These are phyloP conservation scores for Diaporthe sp. DNA, from an alignment of 2,329 filamentous ascomycete species.

Conservation along the genomic window DNA sequence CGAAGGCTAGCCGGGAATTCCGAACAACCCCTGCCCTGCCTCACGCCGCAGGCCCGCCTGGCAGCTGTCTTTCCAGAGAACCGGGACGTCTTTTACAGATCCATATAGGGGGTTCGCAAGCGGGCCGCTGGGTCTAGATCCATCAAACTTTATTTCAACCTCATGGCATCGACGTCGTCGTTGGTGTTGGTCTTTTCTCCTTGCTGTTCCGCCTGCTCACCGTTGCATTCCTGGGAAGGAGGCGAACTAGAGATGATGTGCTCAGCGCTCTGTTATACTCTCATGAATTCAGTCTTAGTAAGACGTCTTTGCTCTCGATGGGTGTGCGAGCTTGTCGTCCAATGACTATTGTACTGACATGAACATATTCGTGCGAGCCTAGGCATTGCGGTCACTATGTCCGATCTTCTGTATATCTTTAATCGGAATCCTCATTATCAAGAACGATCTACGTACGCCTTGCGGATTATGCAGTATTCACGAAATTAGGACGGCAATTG, in stretches of 20 bases:
- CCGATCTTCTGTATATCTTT: not conserved
- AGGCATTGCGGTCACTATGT: not conserved
- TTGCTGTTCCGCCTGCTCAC: not conserved
- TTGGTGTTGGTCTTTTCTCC: not conserved
- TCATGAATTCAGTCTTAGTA: not conserved
- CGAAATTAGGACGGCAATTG: not conserved
- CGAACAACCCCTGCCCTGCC: constrained; percentile 9
- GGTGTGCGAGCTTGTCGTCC: not conserved
- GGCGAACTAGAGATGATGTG: not conserved
- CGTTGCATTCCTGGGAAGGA: not conserved
- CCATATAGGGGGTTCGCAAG: not conserved
- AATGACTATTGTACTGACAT: not conserved
- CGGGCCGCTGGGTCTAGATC: not conserved
- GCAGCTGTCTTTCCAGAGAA: constrained; percentile 14
- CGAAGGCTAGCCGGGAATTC: constrained; percentile 11
- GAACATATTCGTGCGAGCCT: not conserved
- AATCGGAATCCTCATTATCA: not conserved
- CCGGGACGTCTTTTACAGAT: not conserved
- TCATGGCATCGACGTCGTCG: not conserved
- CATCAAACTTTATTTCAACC: constrained; percentile 3
- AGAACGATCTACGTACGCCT: not conserved
- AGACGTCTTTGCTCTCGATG: not conserved
- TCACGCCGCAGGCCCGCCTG: not conserved
- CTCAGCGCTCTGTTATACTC: not conserved
- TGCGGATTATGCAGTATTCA: not conserved